Evolutionary conservation across 2,329 filamentous ascomycete species (phyloP), one percentile per base, ranked within the genome.

Genomic region (Podosphaera leucotricha): DNA sequence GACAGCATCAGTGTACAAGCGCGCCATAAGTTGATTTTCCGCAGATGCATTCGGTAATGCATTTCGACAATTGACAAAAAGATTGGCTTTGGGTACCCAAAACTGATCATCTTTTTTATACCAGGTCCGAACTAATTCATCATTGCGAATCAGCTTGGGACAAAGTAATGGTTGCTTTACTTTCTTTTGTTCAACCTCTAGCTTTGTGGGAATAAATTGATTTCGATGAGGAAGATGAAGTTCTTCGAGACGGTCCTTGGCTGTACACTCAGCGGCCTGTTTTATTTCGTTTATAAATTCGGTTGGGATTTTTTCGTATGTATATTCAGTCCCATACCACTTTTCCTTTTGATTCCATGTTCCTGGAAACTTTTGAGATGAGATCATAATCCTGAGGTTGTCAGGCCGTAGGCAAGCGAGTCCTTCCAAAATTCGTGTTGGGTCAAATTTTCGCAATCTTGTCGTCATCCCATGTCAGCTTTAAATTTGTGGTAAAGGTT

Each of bases 51-150:
- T 77, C n/a, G 81, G 75, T 39, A 92, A 62, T 0, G 85, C 80
- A 47, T 78, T 92, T 53, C 77, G 74, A 51, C 92, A 68, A 52
- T 77, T 83, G 50, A 93, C 73, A 50, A 85, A 72, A 16, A 95
- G 66, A 47, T 85, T 90, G 2, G 83, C 90, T 60, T 92, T 93
- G 7, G 90, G 90, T 8, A 95, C 90, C 86, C 87, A 95, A 61
- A 95, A 98, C 0, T 78, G 85, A 54, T 98, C 90, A 55, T 98
- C 90, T 62, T 95, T 95, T 66, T 98, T 98, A 67, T 77, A 94
- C 90, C 90, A 98, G 2, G 83, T 79, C 24, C 86, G 76, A 0
- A 82, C 76, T 28, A 75, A 65, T 5, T 77, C 68, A 52, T 94
- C 87, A 53, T 92, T 85, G 51, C 86, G 77, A 49, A 98, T 78